These are phyloP conservation scores for Trichoderma sp. DNA, from an alignment of 2,329 filamentous ascomycete species.

Conservation along the genomic window DNA sequence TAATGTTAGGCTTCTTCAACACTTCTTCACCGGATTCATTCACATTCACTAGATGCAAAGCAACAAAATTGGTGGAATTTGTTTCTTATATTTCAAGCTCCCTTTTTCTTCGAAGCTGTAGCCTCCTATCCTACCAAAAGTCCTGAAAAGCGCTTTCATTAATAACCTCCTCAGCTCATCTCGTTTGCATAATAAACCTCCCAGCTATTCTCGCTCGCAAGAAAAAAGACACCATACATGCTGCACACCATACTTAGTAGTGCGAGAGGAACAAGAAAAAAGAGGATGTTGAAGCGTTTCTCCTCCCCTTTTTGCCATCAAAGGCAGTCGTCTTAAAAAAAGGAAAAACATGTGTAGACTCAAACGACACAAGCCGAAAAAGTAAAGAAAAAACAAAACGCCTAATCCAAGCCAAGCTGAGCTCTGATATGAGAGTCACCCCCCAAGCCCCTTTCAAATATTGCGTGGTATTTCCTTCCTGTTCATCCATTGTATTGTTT, in stretches of 20 bases:
- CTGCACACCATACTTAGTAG: background rate
- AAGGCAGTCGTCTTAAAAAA: background rate
- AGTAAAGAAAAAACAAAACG: constrained; percentile 7
- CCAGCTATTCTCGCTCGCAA: background rate
- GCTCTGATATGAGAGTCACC: constrained; percentile 1
- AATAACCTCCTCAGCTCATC: background rate
- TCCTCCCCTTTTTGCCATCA: background rate
- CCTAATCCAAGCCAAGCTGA: constrained; percentile 17
- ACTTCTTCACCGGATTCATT: background rate
- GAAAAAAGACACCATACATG: background rate
- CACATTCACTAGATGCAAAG: background rate
- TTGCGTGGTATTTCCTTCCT: constrained; percentile 9
- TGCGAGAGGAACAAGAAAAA: background rate
- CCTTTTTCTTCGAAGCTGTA: background rate
- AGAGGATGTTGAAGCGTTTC: background rate
- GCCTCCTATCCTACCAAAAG: background rate
- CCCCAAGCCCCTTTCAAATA: background rate
- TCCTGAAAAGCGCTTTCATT: background rate
- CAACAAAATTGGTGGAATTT: background rate
- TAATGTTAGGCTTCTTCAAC: background rate
- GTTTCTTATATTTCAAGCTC: background rate
- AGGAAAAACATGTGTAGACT: background rate
- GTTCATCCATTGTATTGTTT: background rate
- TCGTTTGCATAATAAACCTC: background rate
- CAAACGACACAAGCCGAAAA: background rate